Percentiles rank a stretch among this genome's conserved stretches.
Conservation (phyloP, 495 filamentous ascomycete genomes). For the Penicillium longicatenatum region DNA sequence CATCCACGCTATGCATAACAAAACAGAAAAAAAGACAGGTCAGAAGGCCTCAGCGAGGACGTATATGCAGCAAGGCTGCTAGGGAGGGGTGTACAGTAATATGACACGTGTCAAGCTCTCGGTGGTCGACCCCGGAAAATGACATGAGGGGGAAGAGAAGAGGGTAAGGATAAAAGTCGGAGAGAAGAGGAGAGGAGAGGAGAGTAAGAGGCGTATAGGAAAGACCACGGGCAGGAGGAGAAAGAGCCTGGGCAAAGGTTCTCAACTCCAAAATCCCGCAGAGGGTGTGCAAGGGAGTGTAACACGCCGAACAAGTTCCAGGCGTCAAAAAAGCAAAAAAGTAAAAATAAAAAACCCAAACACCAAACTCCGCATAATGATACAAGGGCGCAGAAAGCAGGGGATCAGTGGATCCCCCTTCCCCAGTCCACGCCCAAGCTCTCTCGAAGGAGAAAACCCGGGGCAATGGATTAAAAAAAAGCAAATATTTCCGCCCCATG, state of each 20-base stretch:
- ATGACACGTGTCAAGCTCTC: conserved; percentile 26
- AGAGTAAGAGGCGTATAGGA: conserved; percentile 2
- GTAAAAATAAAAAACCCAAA: conserved; percentile 7
- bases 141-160: conserved; percentile 6
- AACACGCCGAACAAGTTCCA: background rate
- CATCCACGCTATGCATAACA: conserved; percentile 35
- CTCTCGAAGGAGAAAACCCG: conserved; percentile 18
- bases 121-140: conserved; percentile 10
- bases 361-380: conserved; percentile 20
- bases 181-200: conserved; percentile 12
- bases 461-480: conserved; percentile 15
- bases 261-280: background rate
- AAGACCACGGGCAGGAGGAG: background rate
- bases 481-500: conserved; percentile 13
- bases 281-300: background rate
- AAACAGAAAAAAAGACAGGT: conserved; percentile 11
- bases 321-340: background rate
- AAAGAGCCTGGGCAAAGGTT: background rate
- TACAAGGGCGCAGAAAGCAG: conserved; percentile 21
- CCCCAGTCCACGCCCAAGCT: conserved; percentile 7
- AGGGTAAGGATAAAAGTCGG: conserved; percentile 5
- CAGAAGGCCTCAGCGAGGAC: conserved; percentile 1
- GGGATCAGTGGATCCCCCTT: conserved; percentile 12
- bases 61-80: conserved; percentile 18
- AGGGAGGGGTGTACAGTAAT: conserved; percentile 16